phyloP scores from a whole-genome alignment of 805 yeast species.

The Candida insectorum region DNA sequence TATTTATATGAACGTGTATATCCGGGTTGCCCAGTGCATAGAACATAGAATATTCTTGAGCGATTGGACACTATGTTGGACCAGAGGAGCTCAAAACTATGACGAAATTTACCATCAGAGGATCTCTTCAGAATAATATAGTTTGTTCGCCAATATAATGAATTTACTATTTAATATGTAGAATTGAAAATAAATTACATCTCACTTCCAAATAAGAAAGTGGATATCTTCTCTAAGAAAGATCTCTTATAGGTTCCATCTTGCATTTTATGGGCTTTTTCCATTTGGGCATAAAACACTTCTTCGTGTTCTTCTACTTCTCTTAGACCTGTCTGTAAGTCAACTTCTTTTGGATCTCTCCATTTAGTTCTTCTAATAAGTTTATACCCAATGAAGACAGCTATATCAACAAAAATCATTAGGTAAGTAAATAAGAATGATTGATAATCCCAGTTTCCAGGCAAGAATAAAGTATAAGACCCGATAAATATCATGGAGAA shows the following conservation, averaged over 20 bases:
- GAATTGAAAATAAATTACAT: too few relatives aligned
- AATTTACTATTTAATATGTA: too few relatives aligned
- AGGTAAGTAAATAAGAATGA: slow-evolving; percentile 43
- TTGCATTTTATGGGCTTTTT: slow-evolving; percentile 11
- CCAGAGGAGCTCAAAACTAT: too few relatives aligned
- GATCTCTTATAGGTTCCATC: slow-evolving; percentile 18
- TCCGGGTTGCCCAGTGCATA: too few relatives aligned
- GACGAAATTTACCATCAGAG: too few relatives aligned
- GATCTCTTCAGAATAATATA: too few relatives aligned
- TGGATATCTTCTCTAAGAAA: slow-evolving; percentile 14
- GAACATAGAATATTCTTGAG: too few relatives aligned
- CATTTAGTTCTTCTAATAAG: slow-evolving; percentile 35
- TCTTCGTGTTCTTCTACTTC: slow-evolving; percentile 40
- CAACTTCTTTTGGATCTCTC: slow-evolving; percentile 29
- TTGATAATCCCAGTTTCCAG: slow-evolving; percentile 34
- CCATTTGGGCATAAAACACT: slow-evolving; percentile 28
- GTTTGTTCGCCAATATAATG: too few relatives aligned
- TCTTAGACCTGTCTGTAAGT: slow-evolving; percentile 33
- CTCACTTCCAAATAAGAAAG: slow-evolving; percentile 26
- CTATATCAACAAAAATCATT: slow-evolving; percentile 39
- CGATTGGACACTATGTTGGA: too few relatives aligned
- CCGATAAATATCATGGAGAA: slow-evolving; percentile 31
- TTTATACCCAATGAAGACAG: slow-evolving; percentile 33
- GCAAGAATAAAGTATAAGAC: slow-evolving; percentile 39
- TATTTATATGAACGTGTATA: too few relatives aligned